Evolutionary conservation across 2,329 filamentous ascomycete genomes (phyloP), one percentile per base, ranked within the genome.

Genomic region (Verticillium zaregamsianum): DNA sequence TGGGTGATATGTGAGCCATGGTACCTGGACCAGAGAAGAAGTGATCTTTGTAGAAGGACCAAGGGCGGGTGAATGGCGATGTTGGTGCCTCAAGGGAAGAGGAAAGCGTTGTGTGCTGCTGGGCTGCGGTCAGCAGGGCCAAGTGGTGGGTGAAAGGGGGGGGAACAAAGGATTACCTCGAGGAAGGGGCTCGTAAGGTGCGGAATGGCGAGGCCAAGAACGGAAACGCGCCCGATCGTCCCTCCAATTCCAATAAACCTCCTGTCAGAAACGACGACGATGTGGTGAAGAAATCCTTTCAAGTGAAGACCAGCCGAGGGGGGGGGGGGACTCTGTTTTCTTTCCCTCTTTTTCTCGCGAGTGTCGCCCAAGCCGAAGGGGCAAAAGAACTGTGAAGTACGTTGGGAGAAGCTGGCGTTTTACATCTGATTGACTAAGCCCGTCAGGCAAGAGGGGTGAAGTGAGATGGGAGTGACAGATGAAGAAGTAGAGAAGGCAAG

Each of bases 1-100:
- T 66, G 58, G 72, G 68, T 62, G 70, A 69, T 58, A 66, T 58
- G 54, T 66, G 66, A 45, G 73, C 73, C 76, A 76, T 77, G 45
- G 58, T 28, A 5, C 28, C 28, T n/a, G 23, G 40, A n/a, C 40
- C 20, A n/a, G 20, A 49, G 40, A 49, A 25, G 37, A 6, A 15
- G 37, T 25, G 40, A 7, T 12, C 40, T 49, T 49, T 23, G 40
- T 4, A 49, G 40, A 49, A 49, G 40, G 40, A 23, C 40, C 40
- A 25, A 49, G 40, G 14, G 14, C 3, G 33, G n/a, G 40, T 49
- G 23, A 12, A 49, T 23, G 40, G 20, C 23, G 40, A 49, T 49
- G 40, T 49, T 49, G 40, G 20, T 49, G 20, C 8, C 20, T 49
- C n/a, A 49, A n/a, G 40, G 40, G 40, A 49, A 23, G 20, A n/a